phyloP scores from a whole-genome alignment of 208 protist genomes.

The Cochliopodium minus region DNA sequence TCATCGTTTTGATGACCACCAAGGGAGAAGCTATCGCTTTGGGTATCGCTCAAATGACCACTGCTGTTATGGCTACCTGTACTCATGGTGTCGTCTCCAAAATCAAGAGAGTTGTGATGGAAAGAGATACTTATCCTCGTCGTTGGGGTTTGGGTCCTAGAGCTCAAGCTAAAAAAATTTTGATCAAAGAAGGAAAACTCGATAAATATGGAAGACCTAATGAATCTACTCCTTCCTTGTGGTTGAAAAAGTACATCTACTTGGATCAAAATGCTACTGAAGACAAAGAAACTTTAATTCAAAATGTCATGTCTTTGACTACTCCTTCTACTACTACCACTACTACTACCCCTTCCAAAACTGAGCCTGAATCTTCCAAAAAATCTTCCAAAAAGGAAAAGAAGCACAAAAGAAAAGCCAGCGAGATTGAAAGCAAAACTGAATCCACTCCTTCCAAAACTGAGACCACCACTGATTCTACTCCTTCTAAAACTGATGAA shows the following conservation, averaged over 20 bases:
- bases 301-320: no score
- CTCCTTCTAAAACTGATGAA: no score
- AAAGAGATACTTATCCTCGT: constrained; percentile 94
- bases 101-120: constrained; percentile 99
- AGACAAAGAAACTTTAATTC: no score
- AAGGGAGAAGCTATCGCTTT: constrained; percentile 98
- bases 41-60: constrained; percentile 93
- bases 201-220: constrained; percentile 93
- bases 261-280: no score
- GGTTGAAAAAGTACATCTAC: constrained; percentile 64
- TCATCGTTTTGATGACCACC: constrained; percentile 95
- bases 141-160: constrained; percentile 89
- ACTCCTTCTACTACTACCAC: no score
- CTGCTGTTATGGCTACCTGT: constrained; percentile 77
- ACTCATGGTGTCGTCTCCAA: constrained; percentile 91
- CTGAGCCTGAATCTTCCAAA: no score
- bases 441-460: no score
- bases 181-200: constrained; percentile 86
- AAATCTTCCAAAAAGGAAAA: no score
- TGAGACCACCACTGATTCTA: no score
- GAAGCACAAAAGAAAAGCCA: no score
- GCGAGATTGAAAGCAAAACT: no score
- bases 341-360: no score
- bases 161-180: constrained; percentile 80
- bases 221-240: constrained; percentile 83